A percentile compares a stretch with the other conserved stretches of the same genome.
Evolutionary conservation across 2,329 filamentous ascomycete species (phyloP).

Genomic region (Penicillium sp.): DNA sequence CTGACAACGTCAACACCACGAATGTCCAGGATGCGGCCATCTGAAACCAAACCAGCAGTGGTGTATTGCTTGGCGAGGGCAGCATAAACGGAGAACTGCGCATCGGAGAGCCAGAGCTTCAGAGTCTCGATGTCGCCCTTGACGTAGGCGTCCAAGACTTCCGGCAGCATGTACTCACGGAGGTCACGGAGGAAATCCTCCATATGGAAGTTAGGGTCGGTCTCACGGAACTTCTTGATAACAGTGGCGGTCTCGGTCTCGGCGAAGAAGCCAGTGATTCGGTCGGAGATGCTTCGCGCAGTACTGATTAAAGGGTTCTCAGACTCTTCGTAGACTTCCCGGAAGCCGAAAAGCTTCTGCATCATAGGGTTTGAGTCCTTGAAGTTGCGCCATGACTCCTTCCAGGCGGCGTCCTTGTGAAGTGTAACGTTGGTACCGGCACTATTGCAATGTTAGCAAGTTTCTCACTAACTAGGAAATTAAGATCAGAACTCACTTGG

Average conservation of each 20-base stretch:
- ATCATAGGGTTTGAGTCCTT: conserved; percentile 82
- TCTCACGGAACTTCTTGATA: conserved; percentile 94
- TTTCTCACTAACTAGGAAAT: conserved; percentile 3
- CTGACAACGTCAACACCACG: conserved; percentile 72
- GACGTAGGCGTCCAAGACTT: conserved; percentile 95
- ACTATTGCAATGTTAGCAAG: conserved; percentile 47
- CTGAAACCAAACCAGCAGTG: conserved; percentile 84
- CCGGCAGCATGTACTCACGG: conserved; percentile 94
- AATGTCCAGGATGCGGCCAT: conserved; percentile 92
- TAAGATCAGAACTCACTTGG: conserved; percentile 60
- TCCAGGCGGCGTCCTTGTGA: conserved; percentile 96
- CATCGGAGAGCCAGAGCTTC: conserved; percentile 91
- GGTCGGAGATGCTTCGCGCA: conserved; percentile 87
- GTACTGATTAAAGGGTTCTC: conserved; percentile 94
- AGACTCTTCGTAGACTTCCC: conserved; percentile 86
- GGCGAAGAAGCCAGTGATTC: conserved; percentile 90
- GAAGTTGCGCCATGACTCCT: conserved; percentile 97
- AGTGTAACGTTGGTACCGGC: conserved; percentile 91
- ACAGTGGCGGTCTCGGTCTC: conserved; percentile 98
- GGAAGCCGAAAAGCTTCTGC: conserved; percentile 80
- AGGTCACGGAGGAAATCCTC: conserved; percentile 93
- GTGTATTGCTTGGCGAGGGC: conserved; percentile 97
- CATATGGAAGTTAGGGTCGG: conserved; percentile 91
- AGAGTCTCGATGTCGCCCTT: conserved; percentile 89
- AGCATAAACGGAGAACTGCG: conserved; percentile 93